Percentiles rank a stretch among this genome's conserved stretches.
phyloP scores from a whole-genome alignment of 1,284 basidiomycete species.

The Entoloma clypeatum region DNA sequence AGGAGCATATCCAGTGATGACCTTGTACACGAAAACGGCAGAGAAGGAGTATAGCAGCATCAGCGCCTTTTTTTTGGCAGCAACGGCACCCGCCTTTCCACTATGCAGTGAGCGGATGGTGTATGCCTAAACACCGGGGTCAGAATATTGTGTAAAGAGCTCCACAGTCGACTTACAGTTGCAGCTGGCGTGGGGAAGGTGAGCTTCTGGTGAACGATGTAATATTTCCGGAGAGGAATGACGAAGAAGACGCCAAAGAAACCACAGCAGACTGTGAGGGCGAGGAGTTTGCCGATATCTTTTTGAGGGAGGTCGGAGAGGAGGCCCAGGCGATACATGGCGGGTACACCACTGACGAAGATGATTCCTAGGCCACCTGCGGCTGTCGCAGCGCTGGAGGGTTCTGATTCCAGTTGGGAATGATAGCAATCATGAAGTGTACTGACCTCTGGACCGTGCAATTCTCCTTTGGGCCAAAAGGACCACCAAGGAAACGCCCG shows the following conservation, averaged over 20 bases:
- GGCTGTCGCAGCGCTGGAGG: conserved; percentile 45
- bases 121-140: conserved; percentile 36
- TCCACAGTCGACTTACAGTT: conserved; percentile 36
- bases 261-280: conserved; percentile 52
- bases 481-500: conserved; percentile 48
- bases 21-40: conserved; percentile 49
- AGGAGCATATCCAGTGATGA: conserved; percentile 57
- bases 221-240: conserved; percentile 61
- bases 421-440: not conserved
- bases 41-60: conserved; percentile 49
- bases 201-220: conserved; percentile 64
- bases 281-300: conserved; percentile 55
- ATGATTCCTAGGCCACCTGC: conserved; percentile 55
- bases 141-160: conserved; percentile 2
- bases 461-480: conserved; percentile 69
- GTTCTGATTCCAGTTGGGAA: not conserved
- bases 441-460: conserved; percentile 47
- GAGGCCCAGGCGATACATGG: conserved; percentile 59
- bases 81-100: conserved; percentile 43
- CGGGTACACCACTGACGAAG: conserved; percentile 63
- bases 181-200: conserved; percentile 71
- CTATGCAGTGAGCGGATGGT: conserved; percentile 64
- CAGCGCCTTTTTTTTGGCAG: conserved; percentile 56
- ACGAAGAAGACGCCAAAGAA: conserved; percentile 71
- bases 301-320: conserved; percentile 42